Percentiles rank a stretch among this genome's conserved stretches.
Evolutionary conservation across 768 basidiomycete genomes (phyloP).

Genomic region (Termitomyces sp.): DNA sequence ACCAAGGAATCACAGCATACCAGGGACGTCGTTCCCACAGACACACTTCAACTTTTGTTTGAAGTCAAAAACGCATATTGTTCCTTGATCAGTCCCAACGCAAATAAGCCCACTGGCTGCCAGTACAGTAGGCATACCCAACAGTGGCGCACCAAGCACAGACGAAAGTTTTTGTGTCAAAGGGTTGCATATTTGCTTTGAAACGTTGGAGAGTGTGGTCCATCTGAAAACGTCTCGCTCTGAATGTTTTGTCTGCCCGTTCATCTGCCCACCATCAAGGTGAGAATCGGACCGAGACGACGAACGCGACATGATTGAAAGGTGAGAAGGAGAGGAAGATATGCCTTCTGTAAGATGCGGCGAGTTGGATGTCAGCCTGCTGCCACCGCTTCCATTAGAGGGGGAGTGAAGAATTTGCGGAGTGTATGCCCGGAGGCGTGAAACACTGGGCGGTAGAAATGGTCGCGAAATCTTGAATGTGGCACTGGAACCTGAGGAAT

Average conservation of each 20-base stretch:
- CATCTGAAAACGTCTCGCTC: conserved; percentile 70
- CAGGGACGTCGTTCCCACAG: conserved; percentile 65
- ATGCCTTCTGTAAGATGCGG: conserved; percentile 38
- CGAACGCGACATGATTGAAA: conserved; percentile 66
- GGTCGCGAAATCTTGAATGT: conserved; percentile 44
- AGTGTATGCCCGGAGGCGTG: conserved; percentile 71
- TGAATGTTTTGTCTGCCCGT: conserved; percentile 13
- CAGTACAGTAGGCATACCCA: conserved; percentile 74
- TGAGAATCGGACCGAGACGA: conserved; percentile 57
- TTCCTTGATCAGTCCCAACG: conserved; percentile 80
- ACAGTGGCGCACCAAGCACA: conserved; percentile 52
- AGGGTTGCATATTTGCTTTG: conserved; percentile 51
- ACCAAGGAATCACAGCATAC: conserved; percentile 33
- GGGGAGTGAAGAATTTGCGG: conserved; percentile 43
- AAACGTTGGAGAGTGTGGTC: conserved; percentile 61
- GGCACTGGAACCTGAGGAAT: conserved; percentile 30
- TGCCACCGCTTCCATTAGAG: conserved; percentile 37
- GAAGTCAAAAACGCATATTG: conserved; percentile 84
- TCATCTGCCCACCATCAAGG: conserved; percentile 19
- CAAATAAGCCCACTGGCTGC: conserved; percentile 87
- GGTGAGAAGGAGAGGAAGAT: conserved; percentile 59
- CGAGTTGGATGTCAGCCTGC: conserved; percentile 39
- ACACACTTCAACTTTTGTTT: conserved; percentile 79
- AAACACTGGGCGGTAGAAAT: conserved; percentile 72
- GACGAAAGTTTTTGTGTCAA: conserved; percentile 56